Evolutionary conservation across 495 filamentous ascomycete genomes (phyloP).

Genomic region (Entonaema liquescens): DNA sequence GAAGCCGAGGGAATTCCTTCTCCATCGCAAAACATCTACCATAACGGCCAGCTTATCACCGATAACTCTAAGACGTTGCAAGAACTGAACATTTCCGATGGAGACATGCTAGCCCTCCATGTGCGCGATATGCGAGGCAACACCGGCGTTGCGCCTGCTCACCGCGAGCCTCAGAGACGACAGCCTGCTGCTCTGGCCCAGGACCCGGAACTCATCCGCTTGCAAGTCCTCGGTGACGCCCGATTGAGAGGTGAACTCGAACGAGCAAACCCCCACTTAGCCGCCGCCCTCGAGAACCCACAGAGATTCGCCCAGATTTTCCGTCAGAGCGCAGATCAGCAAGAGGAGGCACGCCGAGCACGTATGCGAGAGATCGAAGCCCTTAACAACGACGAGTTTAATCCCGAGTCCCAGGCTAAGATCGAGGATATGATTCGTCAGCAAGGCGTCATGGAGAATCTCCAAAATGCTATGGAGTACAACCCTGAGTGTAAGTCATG

Average conservation of each 20-base stretch:
- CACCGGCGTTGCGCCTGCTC: conserved; percentile 48
- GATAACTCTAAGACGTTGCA: conserved; percentile 81
- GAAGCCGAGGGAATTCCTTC: conserved; percentile 64
- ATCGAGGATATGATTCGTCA: conserved; percentile 98
- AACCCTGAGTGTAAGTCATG: conserved; percentile 84
- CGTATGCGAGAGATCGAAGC: conserved; percentile 78
- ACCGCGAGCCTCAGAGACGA: conserved; percentile 41
- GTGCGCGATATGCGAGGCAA: conserved; percentile 65
- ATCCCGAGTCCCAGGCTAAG: conserved; percentile 85
- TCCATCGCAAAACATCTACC: conserved; percentile 76
- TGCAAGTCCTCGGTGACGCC: conserved; percentile 83
- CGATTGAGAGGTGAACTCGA: conserved; percentile 71
- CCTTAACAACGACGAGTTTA: conserved; percentile 92
- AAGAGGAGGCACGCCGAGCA: conserved; percentile 73
- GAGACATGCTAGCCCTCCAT: conserved; percentile 91
- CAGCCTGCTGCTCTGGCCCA: conserved; percentile 45
- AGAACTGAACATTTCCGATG: conserved; percentile 82
- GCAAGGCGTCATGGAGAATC: conserved; percentile 90
- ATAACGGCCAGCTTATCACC: conserved; percentile 83
- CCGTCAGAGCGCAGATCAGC: conserved; percentile 68
- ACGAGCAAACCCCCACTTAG: conserved; percentile 76
- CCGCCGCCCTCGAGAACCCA: conserved; percentile 78
- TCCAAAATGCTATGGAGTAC: conserved; percentile 94
- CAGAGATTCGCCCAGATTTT: conserved; percentile 76
- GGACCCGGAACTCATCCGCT: conserved; percentile 84